phyloP scores from a whole-genome alignment of 2,329 filamentous ascomycete genomes.

The Colletotrichum sp. region DNA sequence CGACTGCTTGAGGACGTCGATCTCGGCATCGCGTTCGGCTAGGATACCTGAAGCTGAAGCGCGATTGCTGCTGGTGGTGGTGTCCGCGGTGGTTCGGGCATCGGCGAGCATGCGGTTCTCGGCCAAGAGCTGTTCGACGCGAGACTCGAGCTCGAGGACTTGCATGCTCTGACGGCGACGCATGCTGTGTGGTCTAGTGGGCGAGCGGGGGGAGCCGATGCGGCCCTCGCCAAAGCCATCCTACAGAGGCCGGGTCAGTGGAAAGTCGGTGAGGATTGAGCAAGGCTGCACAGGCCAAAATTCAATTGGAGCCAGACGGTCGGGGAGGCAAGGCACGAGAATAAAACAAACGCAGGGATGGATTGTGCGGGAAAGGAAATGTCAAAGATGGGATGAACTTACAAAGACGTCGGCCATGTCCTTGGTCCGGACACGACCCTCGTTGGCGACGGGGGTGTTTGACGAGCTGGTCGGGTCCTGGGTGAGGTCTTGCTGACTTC shows the following conservation, averaged over 20 bases:
- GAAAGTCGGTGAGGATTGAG: conserved; percentile 4
- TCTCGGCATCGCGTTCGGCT: conserved; percentile 84
- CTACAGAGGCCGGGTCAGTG: conserved; percentile 51
- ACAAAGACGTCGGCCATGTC: conserved; percentile 95
- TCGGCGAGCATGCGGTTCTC: conserved; percentile 80
- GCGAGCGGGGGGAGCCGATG: conserved; percentile 86
- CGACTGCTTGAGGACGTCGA: conserved; percentile 79
- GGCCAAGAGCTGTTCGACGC: conserved; percentile 80
- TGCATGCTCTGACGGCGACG: conserved; percentile 98
- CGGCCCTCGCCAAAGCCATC: conserved; percentile 93
- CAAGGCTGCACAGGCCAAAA: not conserved
- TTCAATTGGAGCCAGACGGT: not conserved
- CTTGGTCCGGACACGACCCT: conserved; percentile 82
- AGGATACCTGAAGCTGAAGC: conserved; percentile 74
- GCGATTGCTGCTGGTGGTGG: conserved; percentile 62
- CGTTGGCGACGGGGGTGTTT: conserved; percentile 78
- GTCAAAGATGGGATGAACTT: conserved; percentile 52
- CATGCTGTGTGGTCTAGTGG: conserved; percentile 93
- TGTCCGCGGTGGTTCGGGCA: conserved; percentile 68
- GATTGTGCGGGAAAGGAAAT: not conserved
- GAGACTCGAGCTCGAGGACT: conserved; percentile 86
- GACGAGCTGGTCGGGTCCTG: conserved; percentile 22
- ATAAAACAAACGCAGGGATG: conserved; percentile 4
- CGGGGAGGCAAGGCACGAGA: not conserved
- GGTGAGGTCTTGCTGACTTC: conserved; percentile 33